Conservation (phyloP, 768 basidiomycete genomes). For the Lactarius sanguifluus region DNA sequence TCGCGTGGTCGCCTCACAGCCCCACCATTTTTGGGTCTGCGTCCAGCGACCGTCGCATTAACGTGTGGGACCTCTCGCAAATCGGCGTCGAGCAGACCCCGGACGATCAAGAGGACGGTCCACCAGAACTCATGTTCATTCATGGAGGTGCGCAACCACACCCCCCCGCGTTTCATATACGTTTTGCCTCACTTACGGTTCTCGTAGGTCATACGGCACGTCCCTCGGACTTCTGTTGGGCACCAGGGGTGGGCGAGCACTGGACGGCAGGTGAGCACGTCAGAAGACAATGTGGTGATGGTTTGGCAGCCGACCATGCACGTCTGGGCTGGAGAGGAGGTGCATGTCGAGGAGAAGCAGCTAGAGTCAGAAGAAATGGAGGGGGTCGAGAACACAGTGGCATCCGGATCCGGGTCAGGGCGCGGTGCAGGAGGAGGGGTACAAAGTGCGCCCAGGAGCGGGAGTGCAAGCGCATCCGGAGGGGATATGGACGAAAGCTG, state of each 20-base stretch:
- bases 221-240: conserved; percentile 95
- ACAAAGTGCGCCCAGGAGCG: conserved; percentile 63
- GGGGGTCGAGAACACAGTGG: conserved; percentile 53
- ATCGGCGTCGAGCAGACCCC: conserved; percentile 97
- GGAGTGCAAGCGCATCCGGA: conserved; percentile 48
- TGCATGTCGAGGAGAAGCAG: conserved; percentile 81
- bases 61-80: conserved; percentile 90
- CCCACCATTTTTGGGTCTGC: conserved; percentile 93
- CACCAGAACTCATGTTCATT: conserved; percentile 93
- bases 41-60: conserved; percentile 88
- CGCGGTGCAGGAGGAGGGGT: conserved; percentile 34
- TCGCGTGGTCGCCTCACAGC: conserved; percentile 95
- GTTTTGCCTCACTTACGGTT: conserved; percentile 11
- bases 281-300: conserved; percentile 96
- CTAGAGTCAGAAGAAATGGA: conserved; percentile 81
- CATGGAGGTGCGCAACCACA: conserved; percentile 68
- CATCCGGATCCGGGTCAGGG: conserved; percentile 30
- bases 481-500: conserved; percentile 43
- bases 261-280: conserved; percentile 87
- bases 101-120: conserved; percentile 97
- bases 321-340: conserved; percentile 88
- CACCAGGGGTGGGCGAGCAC: conserved; percentile 73
- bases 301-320: conserved; percentile 97
- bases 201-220: conserved; percentile 81
- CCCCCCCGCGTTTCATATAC: background rate